Evolutionary conservation across 2,329 filamentous ascomycete genomes (phyloP).

Genomic region (Lizonia empirigonia): DNA sequence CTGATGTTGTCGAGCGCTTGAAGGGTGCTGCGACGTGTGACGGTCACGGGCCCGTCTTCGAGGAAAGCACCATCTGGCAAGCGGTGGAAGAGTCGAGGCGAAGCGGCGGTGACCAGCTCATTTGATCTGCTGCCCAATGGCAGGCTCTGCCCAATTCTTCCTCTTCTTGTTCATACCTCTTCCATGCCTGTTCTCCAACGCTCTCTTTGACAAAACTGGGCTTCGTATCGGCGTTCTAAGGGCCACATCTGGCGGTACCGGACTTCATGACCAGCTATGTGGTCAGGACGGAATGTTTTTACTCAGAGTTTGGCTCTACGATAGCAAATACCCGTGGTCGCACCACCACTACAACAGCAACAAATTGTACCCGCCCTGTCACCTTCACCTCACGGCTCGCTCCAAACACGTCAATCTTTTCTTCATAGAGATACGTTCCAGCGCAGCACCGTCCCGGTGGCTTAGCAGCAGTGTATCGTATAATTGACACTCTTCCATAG

Average conservation of each 20-base stretch:
- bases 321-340: conserved; percentile 10
- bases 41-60: conserved; percentile 84
- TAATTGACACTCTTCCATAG: no score
- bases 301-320: neutral
- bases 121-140: conserved; percentile 49
- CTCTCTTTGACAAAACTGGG: neutral
- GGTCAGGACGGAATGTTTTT: neutral
- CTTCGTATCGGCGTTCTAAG: conserved; percentile 1
- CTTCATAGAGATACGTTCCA: no score
- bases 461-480: no score
- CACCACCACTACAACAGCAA: neutral
- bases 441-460: no score
- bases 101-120: conserved; percentile 77
- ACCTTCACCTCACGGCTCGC: no score
- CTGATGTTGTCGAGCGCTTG: conserved; percentile 77
- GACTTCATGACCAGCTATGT: neutral
- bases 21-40: conserved; percentile 80
- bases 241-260: conserved; percentile 6
- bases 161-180: neutral
- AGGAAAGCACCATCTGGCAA: conserved; percentile 72
- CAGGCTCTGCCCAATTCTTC: neutral
- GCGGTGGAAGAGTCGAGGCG: conserved; percentile 81
- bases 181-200: neutral
- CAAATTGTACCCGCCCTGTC: no score
- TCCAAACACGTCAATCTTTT: no score